phyloP scores from a whole-genome alignment of 768 basidiomycete species.

The Agrocybe pediades region DNA sequence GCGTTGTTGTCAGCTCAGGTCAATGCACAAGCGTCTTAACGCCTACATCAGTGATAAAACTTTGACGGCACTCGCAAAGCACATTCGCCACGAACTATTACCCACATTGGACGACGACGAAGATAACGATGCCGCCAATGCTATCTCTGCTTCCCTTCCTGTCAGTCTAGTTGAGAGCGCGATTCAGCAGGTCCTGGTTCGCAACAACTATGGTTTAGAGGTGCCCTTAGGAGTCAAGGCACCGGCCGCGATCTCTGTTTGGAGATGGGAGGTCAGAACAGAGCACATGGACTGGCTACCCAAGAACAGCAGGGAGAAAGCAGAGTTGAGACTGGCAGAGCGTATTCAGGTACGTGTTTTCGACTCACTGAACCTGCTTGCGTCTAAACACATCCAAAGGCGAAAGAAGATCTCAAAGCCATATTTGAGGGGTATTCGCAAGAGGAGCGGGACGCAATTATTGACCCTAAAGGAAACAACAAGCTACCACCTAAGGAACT shows the following conservation, averaged over 20 bases:
- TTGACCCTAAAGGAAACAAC: constrained; percentile 48
- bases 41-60: constrained; percentile 66
- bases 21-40: background rate
- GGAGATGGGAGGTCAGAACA: constrained; percentile 86
- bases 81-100: constrained; percentile 68
- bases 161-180: constrained; percentile 62
- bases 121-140: constrained; percentile 36
- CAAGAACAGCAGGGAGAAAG: constrained; percentile 63
- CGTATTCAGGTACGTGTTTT: constrained; percentile 52
- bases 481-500: constrained; percentile 36
- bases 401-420: constrained; percentile 53
- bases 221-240: constrained; percentile 47
- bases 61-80: constrained; percentile 59
- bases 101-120: constrained; percentile 64
- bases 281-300: constrained; percentile 64
- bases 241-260: constrained; percentile 68
- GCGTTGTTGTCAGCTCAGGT: constrained; percentile 14
- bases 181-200: constrained; percentile 61
- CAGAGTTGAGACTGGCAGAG: constrained; percentile 61
- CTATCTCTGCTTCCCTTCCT: constrained; percentile 42
- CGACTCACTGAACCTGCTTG: background rate
- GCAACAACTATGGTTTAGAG: constrained; percentile 84
- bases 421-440: constrained; percentile 61
- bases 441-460: constrained; percentile 53
- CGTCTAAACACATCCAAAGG: constrained; percentile 38